Percentiles rank a stretch among this genome's conserved stretches.
Conservation (phyloP, 805 yeast genomes). For the Saturnispora gosingensis region DNA sequence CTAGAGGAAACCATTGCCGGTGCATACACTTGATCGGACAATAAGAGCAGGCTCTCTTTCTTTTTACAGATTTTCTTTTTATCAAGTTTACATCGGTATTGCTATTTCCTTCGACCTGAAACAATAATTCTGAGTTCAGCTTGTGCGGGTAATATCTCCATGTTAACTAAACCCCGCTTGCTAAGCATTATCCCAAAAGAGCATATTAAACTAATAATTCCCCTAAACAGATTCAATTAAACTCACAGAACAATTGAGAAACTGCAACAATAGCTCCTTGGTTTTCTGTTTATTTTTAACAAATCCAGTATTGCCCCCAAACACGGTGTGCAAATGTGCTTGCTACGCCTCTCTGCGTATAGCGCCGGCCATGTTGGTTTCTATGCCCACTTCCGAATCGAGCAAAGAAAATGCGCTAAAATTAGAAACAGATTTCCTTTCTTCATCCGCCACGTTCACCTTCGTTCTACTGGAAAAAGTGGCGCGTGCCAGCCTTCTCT, state of each 20-base stretch:
- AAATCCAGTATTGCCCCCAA: not conserved
- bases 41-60: too few relatives aligned
- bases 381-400: not conserved
- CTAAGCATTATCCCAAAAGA: not conserved
- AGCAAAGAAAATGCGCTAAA: not conserved
- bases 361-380: not conserved
- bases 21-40: too few relatives aligned
- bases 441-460: not conserved
- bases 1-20: too few relatives aligned
- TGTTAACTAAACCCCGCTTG: not conserved
- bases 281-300: not conserved
- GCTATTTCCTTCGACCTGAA: too few relatives aligned
- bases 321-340: not conserved
- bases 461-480: not conserved
- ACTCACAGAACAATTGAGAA: not conserved
- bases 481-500: not conserved
- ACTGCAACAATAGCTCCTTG: not conserved
- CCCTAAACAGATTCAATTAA: not conserved
- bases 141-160: too few relatives aligned
- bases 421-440: not conserved
- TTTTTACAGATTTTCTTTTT: too few relatives aligned
- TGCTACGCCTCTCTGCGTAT: not conserved
- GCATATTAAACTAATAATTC: not conserved
- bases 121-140: too few relatives aligned
- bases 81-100: too few relatives aligned